phyloP scores from a whole-genome alignment of 2,329 filamentous ascomycete genomes.

The Talaromyces sp. region DNA sequence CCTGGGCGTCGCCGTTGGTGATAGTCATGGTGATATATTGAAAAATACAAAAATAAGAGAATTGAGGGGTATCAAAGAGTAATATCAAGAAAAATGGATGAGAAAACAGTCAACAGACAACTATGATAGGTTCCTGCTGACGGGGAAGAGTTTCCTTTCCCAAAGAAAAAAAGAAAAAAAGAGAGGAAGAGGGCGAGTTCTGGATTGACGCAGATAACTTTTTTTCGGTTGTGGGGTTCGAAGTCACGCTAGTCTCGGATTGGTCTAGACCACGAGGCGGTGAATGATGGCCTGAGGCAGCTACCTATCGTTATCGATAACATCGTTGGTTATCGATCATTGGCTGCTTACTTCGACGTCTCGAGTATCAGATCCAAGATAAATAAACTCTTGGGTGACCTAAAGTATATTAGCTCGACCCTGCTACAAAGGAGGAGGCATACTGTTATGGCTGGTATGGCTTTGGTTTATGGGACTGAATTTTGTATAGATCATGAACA shows the following conservation, averaged over 20 bases:
- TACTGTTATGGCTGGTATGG: no score
- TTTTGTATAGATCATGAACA: no score
- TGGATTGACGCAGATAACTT: constrained; percentile 8
- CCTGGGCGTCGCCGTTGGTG: constrained; percentile 61
- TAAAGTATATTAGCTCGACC: neutral
- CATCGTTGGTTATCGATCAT: neutral
- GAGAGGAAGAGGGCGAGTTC: constrained; percentile 18
- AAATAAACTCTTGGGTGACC: neutral
- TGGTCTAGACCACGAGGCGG: neutral
- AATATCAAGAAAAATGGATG: constrained; percentile 24
- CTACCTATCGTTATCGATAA: neutral
- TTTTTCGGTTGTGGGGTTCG: constrained; percentile 17
- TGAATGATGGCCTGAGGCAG: neutral
- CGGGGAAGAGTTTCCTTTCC: constrained; percentile 60
- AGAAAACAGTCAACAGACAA: constrained; percentile 45
- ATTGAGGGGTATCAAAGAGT: constrained; percentile 20
- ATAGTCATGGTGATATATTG: constrained; percentile 62
- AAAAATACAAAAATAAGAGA: constrained; percentile 12
- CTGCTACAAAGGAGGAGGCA: neutral
- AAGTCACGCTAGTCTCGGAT: constrained; percentile 9
- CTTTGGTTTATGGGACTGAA: no score
- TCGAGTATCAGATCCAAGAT: neutral
- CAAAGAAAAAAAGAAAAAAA: constrained; percentile 51
- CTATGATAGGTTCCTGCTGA: constrained; percentile 50
- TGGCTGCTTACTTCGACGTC: neutral